Evolutionary conservation across 2,329 filamentous ascomycete species (phyloP).

Genomic region (Cladorrhinum sp.): DNA sequence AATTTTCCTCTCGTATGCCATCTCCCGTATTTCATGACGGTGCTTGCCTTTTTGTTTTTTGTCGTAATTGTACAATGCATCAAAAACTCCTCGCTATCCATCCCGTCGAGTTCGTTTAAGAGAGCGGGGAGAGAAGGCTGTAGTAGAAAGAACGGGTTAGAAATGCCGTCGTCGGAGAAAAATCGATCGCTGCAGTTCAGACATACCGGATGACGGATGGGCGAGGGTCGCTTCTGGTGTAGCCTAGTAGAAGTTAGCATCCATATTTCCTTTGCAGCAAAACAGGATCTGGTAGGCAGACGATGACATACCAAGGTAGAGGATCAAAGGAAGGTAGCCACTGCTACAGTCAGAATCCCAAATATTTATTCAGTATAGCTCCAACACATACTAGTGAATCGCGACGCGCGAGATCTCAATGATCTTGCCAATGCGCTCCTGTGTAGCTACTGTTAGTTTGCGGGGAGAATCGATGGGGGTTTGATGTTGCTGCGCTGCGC

Average conservation of each 20-base stretch:
- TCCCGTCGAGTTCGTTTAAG: conserved; percentile 40
- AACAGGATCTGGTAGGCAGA: conserved; percentile 12
- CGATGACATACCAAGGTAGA: conserved; percentile 79
- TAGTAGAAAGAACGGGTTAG: neutral
- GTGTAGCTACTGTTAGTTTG: conserved; percentile 22
- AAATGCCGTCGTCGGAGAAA: neutral
- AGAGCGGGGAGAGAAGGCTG: conserved; percentile 64
- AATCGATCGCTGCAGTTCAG: neutral
- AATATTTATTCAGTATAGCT: neutral
- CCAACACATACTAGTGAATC: conserved; percentile 79
- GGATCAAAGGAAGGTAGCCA: conserved; percentile 92
- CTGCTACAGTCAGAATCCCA: conserved; percentile 48
- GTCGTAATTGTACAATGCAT: conserved; percentile 19
- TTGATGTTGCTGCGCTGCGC: conserved; percentile 13
- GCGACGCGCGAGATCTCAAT: conserved; percentile 92
- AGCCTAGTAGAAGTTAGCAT: conserved; percentile 54
- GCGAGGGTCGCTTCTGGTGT: conserved; percentile 89
- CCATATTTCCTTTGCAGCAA: conserved; percentile 3
- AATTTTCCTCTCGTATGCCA: neutral
- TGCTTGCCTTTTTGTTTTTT: neutral
- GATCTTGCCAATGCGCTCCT: conserved; percentile 98
- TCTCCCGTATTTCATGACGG: neutral
- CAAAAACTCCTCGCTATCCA: conserved; percentile 1
- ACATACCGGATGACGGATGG: conserved; percentile 65
- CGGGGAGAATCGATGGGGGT: neutral